Percentiles rank a stretch among this genome's conserved stretches.
phyloP scores from a whole-genome alignment of 164 flowering plant species.

The Tinospora cordifolia region DNA sequence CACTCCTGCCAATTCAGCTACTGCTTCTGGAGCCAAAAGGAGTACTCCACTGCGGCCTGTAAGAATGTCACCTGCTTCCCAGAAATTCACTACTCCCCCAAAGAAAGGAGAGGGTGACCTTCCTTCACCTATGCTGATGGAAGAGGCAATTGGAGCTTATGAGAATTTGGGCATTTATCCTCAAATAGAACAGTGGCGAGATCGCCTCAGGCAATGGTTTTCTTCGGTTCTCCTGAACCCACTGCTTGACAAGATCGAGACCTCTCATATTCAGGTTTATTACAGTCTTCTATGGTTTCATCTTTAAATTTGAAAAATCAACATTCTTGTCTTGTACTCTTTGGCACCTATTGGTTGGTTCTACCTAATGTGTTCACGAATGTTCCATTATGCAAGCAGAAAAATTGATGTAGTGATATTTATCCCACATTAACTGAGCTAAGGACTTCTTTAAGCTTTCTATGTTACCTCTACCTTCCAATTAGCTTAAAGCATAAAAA shows the following conservation, averaged over 20 bases:
- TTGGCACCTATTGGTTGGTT: too few relatives aligned
- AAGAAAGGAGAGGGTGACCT: slow-evolving; percentile 88
- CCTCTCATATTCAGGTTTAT: slow-evolving; percentile 74
- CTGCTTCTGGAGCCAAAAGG: slow-evolving; percentile 71
- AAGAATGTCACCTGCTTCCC: slow-evolving; percentile 89
- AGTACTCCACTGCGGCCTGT: slow-evolving; percentile 89
- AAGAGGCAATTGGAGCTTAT: slow-evolving; percentile 72
- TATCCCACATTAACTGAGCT: too few relatives aligned
- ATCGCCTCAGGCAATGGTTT: slow-evolving; percentile 89
- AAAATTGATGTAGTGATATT: not conserved
- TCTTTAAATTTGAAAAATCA: not conserved
- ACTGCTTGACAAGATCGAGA: slow-evolving; percentile 68
- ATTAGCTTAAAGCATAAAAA: not conserved
- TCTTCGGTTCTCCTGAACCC: slow-evolving; percentile 76
- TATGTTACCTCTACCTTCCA: too few relatives aligned
- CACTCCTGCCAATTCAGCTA: slow-evolving; percentile 44
- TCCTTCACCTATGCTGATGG: slow-evolving; percentile 87
- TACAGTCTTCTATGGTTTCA: not conserved
- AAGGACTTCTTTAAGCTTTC: too few relatives aligned
- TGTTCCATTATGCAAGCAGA: not conserved
- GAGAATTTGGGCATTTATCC: slow-evolving; percentile 73
- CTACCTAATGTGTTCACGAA: not conserved
- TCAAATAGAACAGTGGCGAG: slow-evolving; percentile 91
- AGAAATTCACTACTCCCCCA: slow-evolving; percentile 83
- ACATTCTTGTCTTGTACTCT: not conserved